Evolutionary conservation across 2,329 filamentous ascomycete species (phyloP).

Genomic region (Ophiostoma fasciatum): DNA sequence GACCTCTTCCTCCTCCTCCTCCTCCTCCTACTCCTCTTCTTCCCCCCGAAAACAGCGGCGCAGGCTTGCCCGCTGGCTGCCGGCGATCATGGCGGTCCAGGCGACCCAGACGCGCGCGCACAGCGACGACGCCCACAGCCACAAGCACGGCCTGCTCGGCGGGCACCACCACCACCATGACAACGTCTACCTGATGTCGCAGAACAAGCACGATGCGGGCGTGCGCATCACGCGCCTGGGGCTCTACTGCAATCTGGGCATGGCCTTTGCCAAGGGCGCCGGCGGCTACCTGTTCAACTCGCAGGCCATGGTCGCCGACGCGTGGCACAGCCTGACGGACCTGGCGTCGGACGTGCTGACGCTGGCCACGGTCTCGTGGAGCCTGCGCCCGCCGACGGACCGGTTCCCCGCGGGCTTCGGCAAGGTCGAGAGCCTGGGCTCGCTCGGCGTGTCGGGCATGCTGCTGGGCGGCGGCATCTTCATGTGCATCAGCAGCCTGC

Average conservation of each 20-base stretch:
- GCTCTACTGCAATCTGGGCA: conserved; percentile 76
- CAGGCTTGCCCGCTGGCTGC: conserved; percentile 12
- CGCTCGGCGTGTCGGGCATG: conserved; percentile 82
- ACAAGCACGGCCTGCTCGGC: conserved; percentile 32
- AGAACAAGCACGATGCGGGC: conserved; percentile 79
- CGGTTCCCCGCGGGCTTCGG: conserved; percentile 85
- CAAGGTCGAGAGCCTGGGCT: conserved; percentile 94
- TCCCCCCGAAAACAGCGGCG: conserved; percentile 9
- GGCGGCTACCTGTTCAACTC: conserved; percentile 93
- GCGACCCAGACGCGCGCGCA: conserved; percentile 12
- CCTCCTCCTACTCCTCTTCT: background rate
- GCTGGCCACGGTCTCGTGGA: conserved; percentile 86
- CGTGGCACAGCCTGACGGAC: conserved; percentile 89
- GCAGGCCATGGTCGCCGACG: conserved; percentile 83
- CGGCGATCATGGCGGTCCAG: conserved; percentile 15
- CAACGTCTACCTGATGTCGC: conserved; percentile 66
- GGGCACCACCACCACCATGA: conserved; percentile 71
- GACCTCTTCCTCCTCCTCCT: background rate
- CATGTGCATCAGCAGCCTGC: conserved; percentile 69
- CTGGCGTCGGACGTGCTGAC: conserved; percentile 91
- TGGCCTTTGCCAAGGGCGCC: conserved; percentile 85
- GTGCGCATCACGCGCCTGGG: conserved; percentile 88
- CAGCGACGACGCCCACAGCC: conserved; percentile 37
- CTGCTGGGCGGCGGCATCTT: conserved; percentile 78
- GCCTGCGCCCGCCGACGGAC: conserved; percentile 67